Evolutionary conservation across 108 stramenopile species (phyloP), one percentile per base, ranked within the genome.

Genomic region (Chaetoceros muelleri): DNA sequence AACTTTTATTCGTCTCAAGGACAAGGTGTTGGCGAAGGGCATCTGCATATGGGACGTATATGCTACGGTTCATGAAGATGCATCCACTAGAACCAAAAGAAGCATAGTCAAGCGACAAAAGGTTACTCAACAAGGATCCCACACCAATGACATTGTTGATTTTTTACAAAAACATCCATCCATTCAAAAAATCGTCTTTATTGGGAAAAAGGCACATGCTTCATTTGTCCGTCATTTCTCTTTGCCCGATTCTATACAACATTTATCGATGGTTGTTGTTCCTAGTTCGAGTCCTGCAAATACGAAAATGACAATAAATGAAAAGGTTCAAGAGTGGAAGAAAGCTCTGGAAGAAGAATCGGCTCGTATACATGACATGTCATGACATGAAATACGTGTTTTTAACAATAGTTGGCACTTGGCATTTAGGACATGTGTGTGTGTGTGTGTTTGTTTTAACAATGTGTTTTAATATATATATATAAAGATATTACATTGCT

Each of bases 271-370:
- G 10, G 3, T 17, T 2, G 55, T 57, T 7, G 19, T 57, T 3
- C 55, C 55, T 2, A 57, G 55, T 18, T 57, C 30, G 34, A 57
- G 55, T 44, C 30, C 34, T n/a, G 34, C 55, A 2, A 57, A 57
- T 44, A 57, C 31, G 5, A 25, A 31, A 57, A 57, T 57, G 7
- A 34, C 55, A 40, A 7, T 57, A n/a, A 31, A 19, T 44, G 55
- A 57, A 21, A 57, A 57, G 30, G 55, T 24, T 3, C 3, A 20
- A 5, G 20, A 57, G 7, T 57, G 55, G 55, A 34, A 44, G 24
- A n/a, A 44, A 2, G 55, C 55, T 49, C 48, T 49, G 34, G 34
- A 40, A n/a, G n/a, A n/a, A n/a, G n/a, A n/a, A n/a, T n/a, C n/a
- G n/a, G n/a, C n/a, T n/a, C n/a, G n/a, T n/a, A n/a, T n/a, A n/a